phyloP scores from a whole-genome alignment of 2,329 filamentous ascomycete genomes.

The Coniella lustricola region DNA sequence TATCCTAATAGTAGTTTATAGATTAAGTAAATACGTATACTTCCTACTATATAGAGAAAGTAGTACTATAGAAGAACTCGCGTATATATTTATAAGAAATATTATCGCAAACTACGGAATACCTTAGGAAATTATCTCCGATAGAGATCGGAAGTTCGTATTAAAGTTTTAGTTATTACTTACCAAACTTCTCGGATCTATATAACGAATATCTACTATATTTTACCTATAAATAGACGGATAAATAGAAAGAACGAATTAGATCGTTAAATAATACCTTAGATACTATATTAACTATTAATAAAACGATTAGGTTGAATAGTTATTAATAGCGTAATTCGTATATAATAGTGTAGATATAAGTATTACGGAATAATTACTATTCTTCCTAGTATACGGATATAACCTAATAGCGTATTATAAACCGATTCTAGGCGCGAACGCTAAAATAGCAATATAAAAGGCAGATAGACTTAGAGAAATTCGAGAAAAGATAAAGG shows the following conservation, averaged over 20 bases:
- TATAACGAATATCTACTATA: background rate
- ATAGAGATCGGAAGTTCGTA: constrained; percentile 16
- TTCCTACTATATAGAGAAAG: constrained; percentile 8
- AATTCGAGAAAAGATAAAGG: background rate
- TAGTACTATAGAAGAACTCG: constrained; percentile 3
- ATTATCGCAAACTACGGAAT: background rate
- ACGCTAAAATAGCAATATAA: background rate
- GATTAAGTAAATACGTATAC: constrained; percentile 12
- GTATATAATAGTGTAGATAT: constrained; percentile 15
- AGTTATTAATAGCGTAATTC: constrained; percentile 15
- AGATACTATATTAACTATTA: constrained; percentile 16
- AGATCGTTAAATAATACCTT: background rate
- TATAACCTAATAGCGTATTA: constrained; percentile 4
- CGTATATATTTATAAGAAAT: constrained; percentile 1
- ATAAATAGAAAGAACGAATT: constrained; percentile 7
- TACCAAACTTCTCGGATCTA: background rate
- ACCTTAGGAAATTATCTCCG: constrained; percentile 6
- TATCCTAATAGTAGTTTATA: constrained; percentile 10
- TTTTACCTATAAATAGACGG: constrained; percentile 5
- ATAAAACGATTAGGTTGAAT: constrained; percentile 16
- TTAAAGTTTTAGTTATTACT: constrained; percentile 15
- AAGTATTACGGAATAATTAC: constrained; percentile 8
- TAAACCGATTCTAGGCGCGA: background rate
- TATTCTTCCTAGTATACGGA: constrained; percentile 16
- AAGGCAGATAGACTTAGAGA: background rate